phyloP scores from a whole-genome alignment of 768 basidiomycete genomes.

The Dioszegia crocea region DNA sequence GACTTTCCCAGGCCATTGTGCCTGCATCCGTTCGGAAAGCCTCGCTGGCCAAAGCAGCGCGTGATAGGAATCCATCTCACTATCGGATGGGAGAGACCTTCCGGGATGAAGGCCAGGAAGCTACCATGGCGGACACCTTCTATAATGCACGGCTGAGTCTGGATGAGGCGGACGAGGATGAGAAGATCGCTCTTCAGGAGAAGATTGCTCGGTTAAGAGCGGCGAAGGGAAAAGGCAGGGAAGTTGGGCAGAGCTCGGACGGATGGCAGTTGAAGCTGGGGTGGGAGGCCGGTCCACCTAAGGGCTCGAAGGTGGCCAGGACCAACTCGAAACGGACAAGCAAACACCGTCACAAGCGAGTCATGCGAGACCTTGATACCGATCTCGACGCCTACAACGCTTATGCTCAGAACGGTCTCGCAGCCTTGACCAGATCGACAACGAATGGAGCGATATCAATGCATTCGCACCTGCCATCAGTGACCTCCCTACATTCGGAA shows the following conservation, averaged over 20 bases:
- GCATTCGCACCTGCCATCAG: background rate
- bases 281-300: conserved; percentile 27
- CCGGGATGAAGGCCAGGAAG: conserved; percentile 2
- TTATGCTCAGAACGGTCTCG: conserved; percentile 33
- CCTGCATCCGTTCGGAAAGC: conserved; percentile 29
- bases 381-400: conserved; percentile 39
- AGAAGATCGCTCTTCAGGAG: background rate
- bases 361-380: conserved; percentile 28
- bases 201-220: conserved; percentile 3
- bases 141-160: conserved; percentile 23
- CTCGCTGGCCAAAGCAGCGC: conserved; percentile 17
- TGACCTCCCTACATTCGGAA: background rate
- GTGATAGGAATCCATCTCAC: conserved; percentile 26
- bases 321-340: conserved; percentile 16
- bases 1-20: conserved; percentile 19
- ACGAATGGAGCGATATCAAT: background rate
- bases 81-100: conserved; percentile 33
- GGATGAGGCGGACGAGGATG: conserved; percentile 27
- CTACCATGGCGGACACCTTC: conserved; percentile 26
- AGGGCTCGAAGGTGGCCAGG: conserved; percentile 1
- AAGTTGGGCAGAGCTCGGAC: conserved; percentile 5
- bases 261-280: conserved; percentile 18
- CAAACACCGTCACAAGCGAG: conserved; percentile 26
- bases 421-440: conserved; percentile 16
- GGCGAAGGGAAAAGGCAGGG: conserved; percentile 3